Percentiles rank a stretch among this genome's conserved stretches.
These are phyloP conservation scores for Avicennia marina DNA, from an alignment of 257 asterid species.

Conservation along the genomic window DNA sequence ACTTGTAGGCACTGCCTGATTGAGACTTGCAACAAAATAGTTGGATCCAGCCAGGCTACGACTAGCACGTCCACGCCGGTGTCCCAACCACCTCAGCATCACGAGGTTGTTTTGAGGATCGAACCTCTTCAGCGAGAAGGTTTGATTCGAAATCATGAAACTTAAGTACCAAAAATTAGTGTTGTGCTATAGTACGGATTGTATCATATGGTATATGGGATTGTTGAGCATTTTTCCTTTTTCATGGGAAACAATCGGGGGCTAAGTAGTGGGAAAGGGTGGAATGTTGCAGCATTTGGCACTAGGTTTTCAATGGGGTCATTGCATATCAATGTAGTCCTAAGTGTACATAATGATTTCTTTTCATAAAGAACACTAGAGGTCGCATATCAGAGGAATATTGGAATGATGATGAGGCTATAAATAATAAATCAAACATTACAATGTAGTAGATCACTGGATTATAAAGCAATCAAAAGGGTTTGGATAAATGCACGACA, in stretches of 20 bases:
- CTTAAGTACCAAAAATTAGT: slow-evolving; percentile 8
- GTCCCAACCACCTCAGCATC: not conserved
- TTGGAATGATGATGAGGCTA: no score
- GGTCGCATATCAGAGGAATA: no score
- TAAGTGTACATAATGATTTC: slow-evolving; percentile 22
- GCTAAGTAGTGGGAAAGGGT: slow-evolving; percentile 16
- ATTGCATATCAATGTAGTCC: slow-evolving; percentile 13
- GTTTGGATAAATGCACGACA: no score
- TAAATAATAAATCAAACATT: no score
- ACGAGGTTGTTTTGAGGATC: slow-evolving; percentile 27
- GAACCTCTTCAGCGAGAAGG: slow-evolving; percentile 49
- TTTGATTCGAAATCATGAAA: slow-evolving; percentile 30
- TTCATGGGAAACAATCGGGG: not conserved
- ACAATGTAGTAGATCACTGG: not conserved
- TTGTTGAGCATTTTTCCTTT: not conserved
- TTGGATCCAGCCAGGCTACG: slow-evolving; percentile 17
- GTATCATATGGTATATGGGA: slow-evolving; percentile 17
- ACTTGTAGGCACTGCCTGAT: slow-evolving; percentile 53
- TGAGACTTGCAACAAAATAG: slow-evolving; percentile 40
- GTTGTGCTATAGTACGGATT: not conserved
- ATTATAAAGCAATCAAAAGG: not conserved
- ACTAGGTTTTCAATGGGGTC: slow-evolving; percentile 22
- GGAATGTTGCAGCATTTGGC: slow-evolving; percentile 28
- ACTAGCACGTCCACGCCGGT: slow-evolving; percentile 3
- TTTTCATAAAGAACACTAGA: no score